These are phyloP conservation scores for Sinapis alba DNA, from an alignment of 441 rosid genomes.

Conservation along the genomic window DNA sequence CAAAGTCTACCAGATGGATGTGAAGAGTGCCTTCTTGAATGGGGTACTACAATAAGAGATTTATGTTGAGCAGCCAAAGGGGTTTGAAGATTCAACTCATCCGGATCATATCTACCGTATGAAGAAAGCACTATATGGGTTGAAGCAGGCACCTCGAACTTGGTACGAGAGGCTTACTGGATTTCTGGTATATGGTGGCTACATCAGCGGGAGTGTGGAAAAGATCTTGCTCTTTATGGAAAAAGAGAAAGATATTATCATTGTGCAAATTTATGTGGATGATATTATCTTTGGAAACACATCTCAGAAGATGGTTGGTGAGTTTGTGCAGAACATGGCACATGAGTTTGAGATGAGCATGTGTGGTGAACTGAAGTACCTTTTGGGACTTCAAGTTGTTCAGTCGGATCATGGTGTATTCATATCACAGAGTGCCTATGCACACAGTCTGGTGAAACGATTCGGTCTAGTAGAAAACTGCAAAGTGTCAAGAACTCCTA, in stretches of 20 bases:
- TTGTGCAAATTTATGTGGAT: background rate
- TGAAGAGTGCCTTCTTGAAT: background rate
- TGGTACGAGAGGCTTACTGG: background rate
- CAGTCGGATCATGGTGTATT: background rate
- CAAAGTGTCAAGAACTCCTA: too few species aligned
- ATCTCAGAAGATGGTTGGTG: too few species aligned
- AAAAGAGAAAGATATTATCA: too few species aligned
- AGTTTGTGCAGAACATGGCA: background rate
- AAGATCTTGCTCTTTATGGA: background rate
- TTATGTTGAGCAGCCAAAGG: background rate
- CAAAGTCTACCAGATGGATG: background rate
- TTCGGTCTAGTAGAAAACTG: background rate
- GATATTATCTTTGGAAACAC: too few species aligned
- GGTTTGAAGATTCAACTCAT: background rate
- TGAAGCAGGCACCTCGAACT: background rate
- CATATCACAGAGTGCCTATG: background rate
- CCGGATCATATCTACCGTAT: too few species aligned
- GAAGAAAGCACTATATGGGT: background rate
- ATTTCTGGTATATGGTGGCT: background rate
- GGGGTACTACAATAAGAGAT: background rate
- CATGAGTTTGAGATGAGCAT: background rate
- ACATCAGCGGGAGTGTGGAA: background rate
- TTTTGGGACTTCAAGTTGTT: background rate
- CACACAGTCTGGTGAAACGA: background rate
- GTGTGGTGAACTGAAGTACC: background rate